Evolutionary conservation across 2,329 filamentous ascomycete genomes (phyloP), one percentile per base, ranked within the genome.

Genomic region (Trichoderma oligosporum): DNA sequence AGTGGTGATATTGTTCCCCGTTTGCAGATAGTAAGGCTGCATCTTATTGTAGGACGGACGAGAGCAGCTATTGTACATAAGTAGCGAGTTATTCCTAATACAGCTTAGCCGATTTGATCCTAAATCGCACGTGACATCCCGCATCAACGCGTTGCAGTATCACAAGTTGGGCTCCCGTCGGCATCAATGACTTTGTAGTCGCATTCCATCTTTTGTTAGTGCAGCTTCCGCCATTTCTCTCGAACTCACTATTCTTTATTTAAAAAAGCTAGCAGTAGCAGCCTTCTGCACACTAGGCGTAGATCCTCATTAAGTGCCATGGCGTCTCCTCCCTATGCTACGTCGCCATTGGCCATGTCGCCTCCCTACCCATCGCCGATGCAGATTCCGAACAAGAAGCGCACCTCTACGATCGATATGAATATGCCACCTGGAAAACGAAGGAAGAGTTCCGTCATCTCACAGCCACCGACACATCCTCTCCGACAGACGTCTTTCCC

Each of bases 401-500:
- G 86, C 61, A 65, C 70, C 1, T 77, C 79, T 45, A 78, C 81
- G 18, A 71, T 86, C 56, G 78, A 80, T 49, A 79, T 80, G 54
- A 74, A 78, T 8, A 77, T 77, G 33, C 74, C 77, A 44, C 74
- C 73, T 2, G 71, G 76, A 45, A 90, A 90, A 68, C 85, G 86
- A 45, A 86, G 88, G 67, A 92, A 92, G 68, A 79, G 85, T 5
- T 90, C 86, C 11, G 81, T 73, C 61, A 76, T 84, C 62, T 85
- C 85, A 3, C 74, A 78, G 24, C 72, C 78, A 14, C 81, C 82
- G 1, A 76, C 81, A 0, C 87, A 90, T 62, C 87, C 87, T 1
- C 82, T 94, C 1, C 87, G 89, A 36, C 88, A 91, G 67, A 92
- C 90, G 4, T 91, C 88, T 0, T 94, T 91, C 67, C 87, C 88